Evolutionary conservation across 2,329 filamentous ascomycete genomes (phyloP).

Genomic region (Helotiales sp.): DNA sequence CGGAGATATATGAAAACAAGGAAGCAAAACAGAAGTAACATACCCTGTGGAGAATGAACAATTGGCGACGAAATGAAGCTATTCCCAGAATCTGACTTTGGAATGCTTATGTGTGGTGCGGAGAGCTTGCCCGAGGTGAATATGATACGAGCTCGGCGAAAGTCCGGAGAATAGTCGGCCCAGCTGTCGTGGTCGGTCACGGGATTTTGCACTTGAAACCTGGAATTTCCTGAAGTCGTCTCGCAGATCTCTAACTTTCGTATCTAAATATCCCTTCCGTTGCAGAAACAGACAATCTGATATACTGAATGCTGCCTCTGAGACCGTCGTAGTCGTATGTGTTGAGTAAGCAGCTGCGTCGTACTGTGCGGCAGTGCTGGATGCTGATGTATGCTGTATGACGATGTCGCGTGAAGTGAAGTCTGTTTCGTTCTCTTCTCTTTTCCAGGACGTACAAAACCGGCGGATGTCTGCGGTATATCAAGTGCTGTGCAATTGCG

Average conservation of each 20-base stretch:
- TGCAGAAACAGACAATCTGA: neutral
- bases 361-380: neutral
- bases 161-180: conserved; percentile 1
- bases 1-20: neutral
- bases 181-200: neutral
- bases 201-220: neutral
- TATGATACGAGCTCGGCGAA: neutral
- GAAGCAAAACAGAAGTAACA: neutral
- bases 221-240: neutral
- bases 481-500: conserved; percentile 4
- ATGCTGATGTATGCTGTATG: neutral
- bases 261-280: neutral
- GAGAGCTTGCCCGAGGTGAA: neutral
- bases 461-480: conserved; percentile 6
- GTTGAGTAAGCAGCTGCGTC: neutral
- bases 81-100: neutral
- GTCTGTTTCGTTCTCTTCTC: neutral
- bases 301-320: neutral
- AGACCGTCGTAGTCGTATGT: neutral
- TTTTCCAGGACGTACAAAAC: neutral
- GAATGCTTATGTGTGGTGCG: neutral
- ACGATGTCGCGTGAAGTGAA: neutral
- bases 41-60: neutral
- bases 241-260: neutral
- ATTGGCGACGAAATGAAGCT: neutral